Base-by-base conservation (phyloP, 2,329 filamentous ascomycete species). In the Neofusicoccum ribis region DNA sequence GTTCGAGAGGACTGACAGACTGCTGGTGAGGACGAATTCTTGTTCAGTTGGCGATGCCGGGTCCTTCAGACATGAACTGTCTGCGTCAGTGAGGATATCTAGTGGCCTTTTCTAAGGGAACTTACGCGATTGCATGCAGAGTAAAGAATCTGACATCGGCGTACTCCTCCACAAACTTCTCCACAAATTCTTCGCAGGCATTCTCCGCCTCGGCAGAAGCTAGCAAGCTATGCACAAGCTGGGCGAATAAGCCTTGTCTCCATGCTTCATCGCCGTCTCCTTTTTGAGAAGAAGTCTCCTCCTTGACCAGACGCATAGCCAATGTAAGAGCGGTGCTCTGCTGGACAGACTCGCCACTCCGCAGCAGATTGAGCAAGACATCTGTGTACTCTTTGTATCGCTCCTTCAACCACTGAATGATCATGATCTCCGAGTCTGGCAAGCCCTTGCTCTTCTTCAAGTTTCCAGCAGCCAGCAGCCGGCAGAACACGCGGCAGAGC, bases 81-180 rank as follows among this genome's bases (percentile, higher is more conserved):
- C 7, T 15, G 6, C 2, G 63, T 65, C 27, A 65, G 54, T n/a
- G 4, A 27, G 44, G 14, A 23, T 7, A 8, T n/a, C 23, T 5
- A 17, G 5, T 6, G 8, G 5, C n/a, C 27, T n/a, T 12, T 20
- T 31, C 27, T 3, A 6, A 17, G 27, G 3, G 3, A 15, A 82
- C 88, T 71, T 85, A 92, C 89, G 86, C 86, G 70, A 96, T 81
- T 14, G 86, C 86, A 71, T 88, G 84, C 73, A 96, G 91, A 0
- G 92, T 92, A 76, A 91, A 92, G 76, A 89, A 96, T 68, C 92
- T 85, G 67, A 97, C 84, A 76, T 98, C 95, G 72, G 95, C 91
- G 74, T 89, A 93, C 75, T 89, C 84, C 74, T 91, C 88, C 58
- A 93, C 83, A 74, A 88, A 97, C 69, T 92, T 92, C 65, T 91